Conservation (phyloP, 1,139 yeast genomes). For the Taiozyma sp. region DNA sequence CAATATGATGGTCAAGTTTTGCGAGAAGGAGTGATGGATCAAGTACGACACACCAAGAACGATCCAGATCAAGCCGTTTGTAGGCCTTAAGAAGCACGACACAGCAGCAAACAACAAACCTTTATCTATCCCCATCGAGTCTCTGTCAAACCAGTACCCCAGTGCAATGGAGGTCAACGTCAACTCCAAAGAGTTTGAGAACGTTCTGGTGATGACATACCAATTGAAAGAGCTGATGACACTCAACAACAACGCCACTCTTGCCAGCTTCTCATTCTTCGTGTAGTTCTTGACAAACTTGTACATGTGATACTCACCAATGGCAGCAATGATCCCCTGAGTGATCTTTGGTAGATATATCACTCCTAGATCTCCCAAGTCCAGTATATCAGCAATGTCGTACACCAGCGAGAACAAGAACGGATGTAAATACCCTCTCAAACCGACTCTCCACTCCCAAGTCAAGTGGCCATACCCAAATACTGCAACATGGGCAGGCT, state of each 20-base stretch:
- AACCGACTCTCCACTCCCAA: conserved; percentile 87
- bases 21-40: conserved; percentile 6
- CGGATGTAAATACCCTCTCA: conserved; percentile 83
- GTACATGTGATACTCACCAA: conserved; percentile 63
- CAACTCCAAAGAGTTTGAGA: conserved; percentile 82
- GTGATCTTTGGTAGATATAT: conserved; percentile 55
- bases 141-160: conserved; percentile 51
- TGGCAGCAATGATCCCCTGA: conserved; percentile 67
- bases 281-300: conserved; percentile 40
- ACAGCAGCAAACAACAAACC: conserved; percentile 43
- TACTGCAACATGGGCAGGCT: conserved; percentile 78
- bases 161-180: conserved; percentile 67
- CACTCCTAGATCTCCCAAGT: conserved; percentile 32
- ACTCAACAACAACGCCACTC: conserved; percentile 46
- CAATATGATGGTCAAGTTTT: conserved; percentile 16
- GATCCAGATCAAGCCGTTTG: conserved; percentile 74
- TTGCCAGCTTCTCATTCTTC: conserved; percentile 37
- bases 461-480: conserved; percentile 83
- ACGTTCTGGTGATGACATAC: conserved; percentile 77
- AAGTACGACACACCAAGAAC: conserved; percentile 42
- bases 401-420: conserved; percentile 41
- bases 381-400: conserved; percentile 17
- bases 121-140: conserved; percentile 17
- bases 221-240: conserved; percentile 78
- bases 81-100: conserved; percentile 74